Conservation (phyloP, 371 early-diverging fungal species). For the Syncephalis fuscata region DNA sequence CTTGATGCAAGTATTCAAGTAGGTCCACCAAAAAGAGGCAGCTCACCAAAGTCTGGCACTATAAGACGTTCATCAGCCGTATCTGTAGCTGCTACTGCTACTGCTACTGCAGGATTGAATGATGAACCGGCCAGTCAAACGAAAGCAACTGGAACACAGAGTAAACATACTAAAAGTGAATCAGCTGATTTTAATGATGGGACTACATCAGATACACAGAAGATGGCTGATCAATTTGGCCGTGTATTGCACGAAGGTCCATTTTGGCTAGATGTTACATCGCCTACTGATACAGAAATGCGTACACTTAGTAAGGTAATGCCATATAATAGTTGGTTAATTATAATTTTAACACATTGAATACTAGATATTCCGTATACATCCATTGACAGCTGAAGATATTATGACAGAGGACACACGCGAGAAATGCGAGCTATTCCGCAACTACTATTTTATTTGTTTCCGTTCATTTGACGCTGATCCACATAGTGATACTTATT, state of each 20-base stretch:
- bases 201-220: too few relatives aligned
- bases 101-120: too few relatives aligned
- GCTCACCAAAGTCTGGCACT: too few relatives aligned
- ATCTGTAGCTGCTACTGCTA: too few relatives aligned
- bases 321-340: background rate
- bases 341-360: background rate
- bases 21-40: background rate
- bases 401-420: slow-evolving; percentile 53
- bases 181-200: too few relatives aligned
- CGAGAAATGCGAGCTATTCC: slow-evolving; percentile 87
- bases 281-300: slow-evolving; percentile 71
- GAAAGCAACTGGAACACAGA: too few relatives aligned
- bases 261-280: slow-evolving; percentile 82
- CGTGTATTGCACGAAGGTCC: slow-evolving; percentile 13
- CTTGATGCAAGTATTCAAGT: slow-evolving; percentile 17
- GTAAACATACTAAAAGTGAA: too few relatives aligned
- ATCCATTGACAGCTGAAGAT: slow-evolving; percentile 7
- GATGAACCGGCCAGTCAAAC: too few relatives aligned
- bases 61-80: too few relatives aligned
- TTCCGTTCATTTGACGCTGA: slow-evolving; percentile 63
- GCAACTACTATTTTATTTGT: slow-evolving; percentile 81
- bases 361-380: slow-evolving; percentile 24
- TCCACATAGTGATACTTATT: slow-evolving; percentile 42
- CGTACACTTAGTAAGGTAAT: slow-evolving; percentile 37
- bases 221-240: too few relatives aligned